phyloP scores from a whole-genome alignment of 257 asterid species.

The Gentiana dahurica region DNA sequence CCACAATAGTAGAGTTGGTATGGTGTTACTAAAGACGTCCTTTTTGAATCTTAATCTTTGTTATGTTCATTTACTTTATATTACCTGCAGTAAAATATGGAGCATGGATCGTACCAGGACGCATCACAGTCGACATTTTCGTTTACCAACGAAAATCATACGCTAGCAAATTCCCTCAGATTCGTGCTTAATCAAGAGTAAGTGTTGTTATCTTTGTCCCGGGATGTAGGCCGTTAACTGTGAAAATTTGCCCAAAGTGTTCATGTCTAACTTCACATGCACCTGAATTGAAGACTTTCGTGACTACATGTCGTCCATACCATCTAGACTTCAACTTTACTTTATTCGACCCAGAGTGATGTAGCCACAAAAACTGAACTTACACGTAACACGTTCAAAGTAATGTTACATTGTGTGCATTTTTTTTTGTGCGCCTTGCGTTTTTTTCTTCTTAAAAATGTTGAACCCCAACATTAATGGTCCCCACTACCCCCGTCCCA shows the following conservation, averaged over 20 bases:
- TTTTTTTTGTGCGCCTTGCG: not conserved
- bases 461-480: not conserved
- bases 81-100: slow-evolving; percentile 35
- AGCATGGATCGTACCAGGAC: slow-evolving; percentile 55
- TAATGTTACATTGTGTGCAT: not conserved
- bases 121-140: slow-evolving; percentile 69
- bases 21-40: too few species aligned
- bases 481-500: slow-evolving; percentile 43
- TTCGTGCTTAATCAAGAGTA: slow-evolving; percentile 76
- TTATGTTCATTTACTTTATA: not conserved
- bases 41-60: not conserved
- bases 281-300: too few species aligned
- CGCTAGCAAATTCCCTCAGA: slow-evolving; percentile 76
- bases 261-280: too few species aligned
- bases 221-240: too few species aligned
- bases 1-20: too few species aligned
- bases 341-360: not conserved
- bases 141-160: slow-evolving; percentile 71
- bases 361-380: not conserved
- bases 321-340: too few species aligned
- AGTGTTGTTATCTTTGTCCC: slow-evolving; percentile 5
- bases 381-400: too few species aligned
- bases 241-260: too few species aligned
- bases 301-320: too few species aligned
- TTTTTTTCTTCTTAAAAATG: slow-evolving; percentile 1